Evolutionary conservation across 139 green algal species (phyloP), one percentile per base, ranked within the genome.

Genomic region (Parachlorella kessleri): DNA sequence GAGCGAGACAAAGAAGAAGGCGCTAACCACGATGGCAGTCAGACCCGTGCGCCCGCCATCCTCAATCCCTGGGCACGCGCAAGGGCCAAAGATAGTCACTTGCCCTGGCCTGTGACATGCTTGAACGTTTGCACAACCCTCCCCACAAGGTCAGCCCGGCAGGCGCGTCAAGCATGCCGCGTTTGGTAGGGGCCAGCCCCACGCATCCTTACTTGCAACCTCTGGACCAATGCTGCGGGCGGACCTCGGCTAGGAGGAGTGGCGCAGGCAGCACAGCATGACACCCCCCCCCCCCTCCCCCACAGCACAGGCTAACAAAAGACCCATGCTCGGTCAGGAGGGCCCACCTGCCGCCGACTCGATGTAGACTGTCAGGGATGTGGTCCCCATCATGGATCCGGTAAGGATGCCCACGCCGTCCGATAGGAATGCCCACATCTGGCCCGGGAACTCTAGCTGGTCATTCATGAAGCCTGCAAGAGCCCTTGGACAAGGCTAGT

Each of bases 1-100:
- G 75, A 96, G 90, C 54, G 89, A 83, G 28, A 95, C 76, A 64
- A 95, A 89, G 75, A 96, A 96, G 75, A 89, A 84, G 55, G 87
- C 70, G 30, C 76, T 65, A 37, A 89, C 73, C 23, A 75, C 67
- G 24, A 87, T 77, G 53, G 77, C 75, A 6, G 78, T 75, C 4
- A 87, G 55, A 4, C 75, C 80, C 6, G 93, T 97, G 69, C 92
- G 80, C 6, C 91, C 93, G 26, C 93, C 93, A 71, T 96, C 93
- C 35, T 90, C 75, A 54, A 95, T 90, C 30, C 92, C 92, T 59
- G 48, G 14, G 48, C n/a, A n/a, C n/a, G n/a, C n/a, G n/a, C n/a
- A n/a, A n/a, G n/a, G n/a, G n/a, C n/a, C n/a, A n/a, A n/a, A n/a
- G n/a, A n/a, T n/a, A n/a, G n/a, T n/a, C n/a, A n/a, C n/a, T n/a